These are phyloP conservation scores for Cryphonectria parasitica DNA, from an alignment of 2,329 filamentous ascomycete species.

Conservation along the genomic window DNA sequence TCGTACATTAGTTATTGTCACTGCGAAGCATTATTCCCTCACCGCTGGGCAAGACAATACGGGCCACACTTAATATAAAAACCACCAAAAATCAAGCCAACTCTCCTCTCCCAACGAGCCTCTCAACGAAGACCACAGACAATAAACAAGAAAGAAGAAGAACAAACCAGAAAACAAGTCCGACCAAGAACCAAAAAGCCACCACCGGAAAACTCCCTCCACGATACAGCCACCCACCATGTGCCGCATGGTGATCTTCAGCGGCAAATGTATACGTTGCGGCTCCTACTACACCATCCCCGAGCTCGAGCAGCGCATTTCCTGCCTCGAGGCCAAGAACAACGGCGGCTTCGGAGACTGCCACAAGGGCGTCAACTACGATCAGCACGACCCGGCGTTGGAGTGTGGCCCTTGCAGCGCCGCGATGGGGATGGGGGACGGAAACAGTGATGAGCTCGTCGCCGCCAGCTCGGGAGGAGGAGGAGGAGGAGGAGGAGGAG, in stretches of 20 bases:
- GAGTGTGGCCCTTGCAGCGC: conserved; percentile 48
- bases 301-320: conserved; percentile 50
- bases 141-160: not conserved
- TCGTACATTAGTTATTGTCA: not conserved
- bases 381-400: conserved; percentile 52
- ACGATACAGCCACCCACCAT: conserved; percentile 36
- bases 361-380: conserved; percentile 43
- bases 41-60: no score
- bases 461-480: conserved; percentile 8
- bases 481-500: conserved; percentile 8
- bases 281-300: conserved; percentile 46
- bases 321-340: conserved; percentile 55
- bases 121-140: not conserved
- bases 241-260: conserved; percentile 53
- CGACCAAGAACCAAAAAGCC: not conserved
- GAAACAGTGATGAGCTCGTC: conserved; percentile 36
- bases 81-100: not conserved
- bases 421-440: conserved; percentile 30
- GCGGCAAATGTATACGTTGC: conserved; percentile 49
- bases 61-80: not conserved
- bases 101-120: not conserved
- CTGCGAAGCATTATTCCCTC: not conserved
- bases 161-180: not conserved
- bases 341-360: conserved; percentile 50
- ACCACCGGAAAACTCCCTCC: not conserved